Conservation (phyloP, 2,329 filamentous ascomycete species). For the Penicillium freii region DNA sequence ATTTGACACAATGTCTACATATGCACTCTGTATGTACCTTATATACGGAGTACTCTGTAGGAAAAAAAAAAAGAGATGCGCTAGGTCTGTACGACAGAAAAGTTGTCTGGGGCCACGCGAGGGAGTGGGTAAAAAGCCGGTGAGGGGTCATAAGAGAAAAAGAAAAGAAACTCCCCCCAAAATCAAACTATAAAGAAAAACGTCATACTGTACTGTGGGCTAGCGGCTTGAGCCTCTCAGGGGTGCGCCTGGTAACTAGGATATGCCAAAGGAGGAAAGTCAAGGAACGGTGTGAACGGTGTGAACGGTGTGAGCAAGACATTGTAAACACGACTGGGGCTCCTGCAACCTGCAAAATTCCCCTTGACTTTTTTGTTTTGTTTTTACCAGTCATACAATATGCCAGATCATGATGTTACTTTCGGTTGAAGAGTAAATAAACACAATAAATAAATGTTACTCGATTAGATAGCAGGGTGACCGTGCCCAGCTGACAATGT, state of each 20-base stretch:
- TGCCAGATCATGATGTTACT: conserved; percentile 1
- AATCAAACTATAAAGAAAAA: conserved; percentile 1
- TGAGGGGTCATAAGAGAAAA: conserved; percentile 11
- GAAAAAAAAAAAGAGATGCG: conserved; percentile 3
- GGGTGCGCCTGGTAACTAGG: conserved; percentile 1
- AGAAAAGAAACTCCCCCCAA: background rate
- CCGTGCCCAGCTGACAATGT: conserved; percentile 1
- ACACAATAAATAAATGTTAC: too few species aligned
- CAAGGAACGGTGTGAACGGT: conserved; percentile 15
- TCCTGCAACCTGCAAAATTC: conserved; percentile 5
- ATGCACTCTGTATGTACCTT: background rate
- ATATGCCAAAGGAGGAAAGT: conserved; percentile 6
- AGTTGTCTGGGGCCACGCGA: conserved; percentile 21
- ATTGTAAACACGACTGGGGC: conserved; percentile 6
- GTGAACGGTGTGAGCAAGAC: conserved; percentile 11
- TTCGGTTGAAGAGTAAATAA: background rate
- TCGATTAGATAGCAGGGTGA: background rate
- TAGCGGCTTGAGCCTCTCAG: conserved; percentile 11
- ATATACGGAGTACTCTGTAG: background rate
- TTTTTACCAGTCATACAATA: background rate
- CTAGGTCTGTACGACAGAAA: conserved; percentile 21
- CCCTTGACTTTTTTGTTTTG: background rate
- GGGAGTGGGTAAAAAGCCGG: conserved; percentile 21
- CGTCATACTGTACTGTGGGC: conserved; percentile 3
- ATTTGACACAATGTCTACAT: conserved; percentile 2